These are phyloP conservation scores for Bothriochloa decipiens DNA, from an alignment of 176 grass and related monocot genomes.

Conservation along the genomic window DNA sequence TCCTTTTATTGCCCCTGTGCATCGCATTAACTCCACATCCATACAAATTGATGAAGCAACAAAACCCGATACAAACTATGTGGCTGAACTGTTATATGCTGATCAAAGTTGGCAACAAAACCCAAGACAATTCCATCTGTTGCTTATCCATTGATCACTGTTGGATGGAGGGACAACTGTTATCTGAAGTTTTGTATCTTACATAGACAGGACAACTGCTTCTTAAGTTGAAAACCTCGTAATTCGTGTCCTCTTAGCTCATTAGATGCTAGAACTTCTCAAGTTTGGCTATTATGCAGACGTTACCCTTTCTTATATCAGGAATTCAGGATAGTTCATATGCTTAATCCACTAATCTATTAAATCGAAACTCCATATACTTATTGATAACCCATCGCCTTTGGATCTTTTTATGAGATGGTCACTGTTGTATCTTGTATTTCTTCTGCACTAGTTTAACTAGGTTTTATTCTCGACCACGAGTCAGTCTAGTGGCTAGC, in stretches of 20 bases:
- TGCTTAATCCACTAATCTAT: not conserved
- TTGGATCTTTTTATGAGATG: constrained; percentile 4
- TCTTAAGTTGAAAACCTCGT: not conserved
- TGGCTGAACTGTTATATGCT: not conserved
- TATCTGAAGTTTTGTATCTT: not conserved
- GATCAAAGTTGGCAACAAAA: not conserved
- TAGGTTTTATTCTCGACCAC: not conserved
- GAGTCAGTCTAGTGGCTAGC: not conserved
- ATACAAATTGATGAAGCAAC: not conserved
- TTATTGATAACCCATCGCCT: not conserved
- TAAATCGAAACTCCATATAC: not conserved
- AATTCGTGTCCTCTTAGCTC: not conserved
- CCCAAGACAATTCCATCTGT: not conserved
- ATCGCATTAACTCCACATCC: not conserved
- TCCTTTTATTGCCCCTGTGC: not conserved
- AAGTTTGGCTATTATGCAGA: constrained; percentile 18
- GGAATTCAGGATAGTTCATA: not conserved
- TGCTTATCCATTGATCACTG: not conserved
- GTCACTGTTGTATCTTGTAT: constrained; percentile 21
- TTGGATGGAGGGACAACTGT: not conserved
- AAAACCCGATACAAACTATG: not conserved
- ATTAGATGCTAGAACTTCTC: not conserved
- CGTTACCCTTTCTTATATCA: constrained; percentile 1
- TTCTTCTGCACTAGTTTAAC: constrained; percentile 28
- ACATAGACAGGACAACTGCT: not conserved